A percentile compares a stretch with the other conserved stretches of the same genome.
These are phyloP conservation scores for Lupinus albus DNA, from an alignment of 306 rosid species.

Conservation along the genomic window DNA sequence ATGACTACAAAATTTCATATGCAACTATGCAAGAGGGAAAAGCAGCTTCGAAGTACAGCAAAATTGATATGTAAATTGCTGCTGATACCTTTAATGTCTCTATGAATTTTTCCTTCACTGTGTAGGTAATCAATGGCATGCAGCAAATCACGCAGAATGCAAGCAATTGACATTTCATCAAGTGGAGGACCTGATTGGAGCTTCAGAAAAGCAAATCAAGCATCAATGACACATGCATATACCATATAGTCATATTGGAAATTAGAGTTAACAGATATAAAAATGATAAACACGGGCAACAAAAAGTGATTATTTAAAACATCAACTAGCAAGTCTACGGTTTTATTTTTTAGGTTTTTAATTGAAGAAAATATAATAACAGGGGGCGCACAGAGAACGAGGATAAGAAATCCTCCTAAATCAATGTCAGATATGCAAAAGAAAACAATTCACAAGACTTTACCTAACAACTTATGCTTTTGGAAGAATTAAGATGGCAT, in stretches of 20 bases:
- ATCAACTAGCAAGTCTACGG: conserved; percentile 8
- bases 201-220: conserved; percentile 54
- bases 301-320: conserved; percentile 13
- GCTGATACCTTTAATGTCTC: conserved; percentile 88
- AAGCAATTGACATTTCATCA: conserved; percentile 91
- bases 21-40: conserved; percentile 22
- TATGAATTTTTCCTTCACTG: conserved; percentile 92
- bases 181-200: conserved; percentile 92
- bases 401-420: neutral
- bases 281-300: conserved; percentile 4
- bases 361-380: conserved; percentile 5
- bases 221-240: conserved; percentile 30
- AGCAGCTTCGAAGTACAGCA: conserved; percentile 25
- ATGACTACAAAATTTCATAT: conserved; percentile 28
- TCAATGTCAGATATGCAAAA: neutral
- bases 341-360: neutral
- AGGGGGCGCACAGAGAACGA: neutral
- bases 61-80: conserved; percentile 7
- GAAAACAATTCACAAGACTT: no score
- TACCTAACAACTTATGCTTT: no score
- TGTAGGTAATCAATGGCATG: conserved; percentile 95
- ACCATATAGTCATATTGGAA: conserved; percentile 16
- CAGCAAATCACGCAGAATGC: conserved; percentile 92
- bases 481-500: no score
- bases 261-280: neutral